These are phyloP conservation scores for Alternaria sp. DNA, from an alignment of 2,329 filamentous ascomycete species.

Conservation along the genomic window DNA sequence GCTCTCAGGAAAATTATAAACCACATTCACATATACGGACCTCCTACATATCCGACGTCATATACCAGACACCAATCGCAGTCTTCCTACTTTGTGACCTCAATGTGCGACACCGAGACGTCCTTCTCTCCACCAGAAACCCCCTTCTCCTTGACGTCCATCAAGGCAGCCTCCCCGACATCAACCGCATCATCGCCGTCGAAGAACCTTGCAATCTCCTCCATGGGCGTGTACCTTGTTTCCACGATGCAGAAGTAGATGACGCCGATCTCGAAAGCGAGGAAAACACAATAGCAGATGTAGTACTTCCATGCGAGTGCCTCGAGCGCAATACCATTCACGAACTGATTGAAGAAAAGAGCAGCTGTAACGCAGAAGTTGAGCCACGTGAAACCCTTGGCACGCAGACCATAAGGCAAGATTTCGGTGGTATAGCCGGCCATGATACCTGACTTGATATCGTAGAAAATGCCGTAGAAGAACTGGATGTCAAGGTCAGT, in stretches of 20 bases:
- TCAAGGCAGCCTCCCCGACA: conserved; percentile 20
- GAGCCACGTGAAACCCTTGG: conserved; percentile 18
- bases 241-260: conserved; percentile 30
- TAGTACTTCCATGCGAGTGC: conserved; percentile 31
- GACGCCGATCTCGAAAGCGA: conserved; percentile 20
- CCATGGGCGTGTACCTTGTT: conserved; percentile 26
- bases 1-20: neutral
- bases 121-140: conserved; percentile 4
- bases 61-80: neutral
- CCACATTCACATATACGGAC: neutral
- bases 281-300: conserved; percentile 14
- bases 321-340: conserved; percentile 30
- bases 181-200: conserved; percentile 14
- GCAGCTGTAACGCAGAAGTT: conserved; percentile 21
- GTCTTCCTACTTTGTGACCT: neutral
- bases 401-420: conserved; percentile 41
- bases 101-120: conserved; percentile 6
- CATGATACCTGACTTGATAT: conserved; percentile 11
- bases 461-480: conserved; percentile 23
- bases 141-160: conserved; percentile 16
- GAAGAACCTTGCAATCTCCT: conserved; percentile 28
- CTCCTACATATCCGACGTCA: neutral
- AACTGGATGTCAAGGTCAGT: conserved; percentile 9
- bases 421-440: conserved; percentile 43
- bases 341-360: conserved; percentile 24